Evolutionary conservation across 1,284 basidiomycete genomes (phyloP), one percentile per base, ranked within the genome.

Genomic region (Marasmius sp.): DNA sequence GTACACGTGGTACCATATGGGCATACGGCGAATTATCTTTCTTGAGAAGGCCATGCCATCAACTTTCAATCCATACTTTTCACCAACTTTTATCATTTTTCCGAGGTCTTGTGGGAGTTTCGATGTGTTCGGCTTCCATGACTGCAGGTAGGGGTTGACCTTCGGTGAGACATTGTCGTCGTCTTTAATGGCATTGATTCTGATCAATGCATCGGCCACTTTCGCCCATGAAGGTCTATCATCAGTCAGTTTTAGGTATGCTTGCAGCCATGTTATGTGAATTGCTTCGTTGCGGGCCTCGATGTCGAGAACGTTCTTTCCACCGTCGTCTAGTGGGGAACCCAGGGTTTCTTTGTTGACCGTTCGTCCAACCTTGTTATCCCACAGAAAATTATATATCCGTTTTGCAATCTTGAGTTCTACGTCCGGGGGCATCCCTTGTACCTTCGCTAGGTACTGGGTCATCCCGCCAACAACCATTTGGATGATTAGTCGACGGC

Each of bases 241-340:
- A 0, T 27, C 2, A 0, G 59, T 57, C 1, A 68, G 9, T 34
- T 65, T 54, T 0, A 72, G 65, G 61, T 66, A 74, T 0, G 53
- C 20, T 48, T 64, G 67, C 0, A 73, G 36, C 69, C 70, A 72
- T 52, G 63, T 70, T 0, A 75, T 14, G 2, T 67, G 45, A 0
- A 74, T 70, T 0, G 74, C 74, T 9, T 71, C 62, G 45, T 72
- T 70, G 5, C 72, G 14, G 0, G 65, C 49, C 12, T 61, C 45
- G 0, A 75, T 27, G 63, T 72, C 67, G 0, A 72, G 59, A 0
- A 75, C n/a, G 0, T 60, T 62, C 1, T 69, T 33, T 0, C 74
- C 63, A 3, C 63, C 63, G 4, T 58, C 41, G n/a, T 37, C 20
- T 0, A 16, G 9, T 3, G 51, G 54, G 37, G 50, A 36, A 22